These are phyloP conservation scores for Phytopythium ostracodes DNA, from an alignment of 352 stramenopile species.

Conservation along the genomic window DNA sequence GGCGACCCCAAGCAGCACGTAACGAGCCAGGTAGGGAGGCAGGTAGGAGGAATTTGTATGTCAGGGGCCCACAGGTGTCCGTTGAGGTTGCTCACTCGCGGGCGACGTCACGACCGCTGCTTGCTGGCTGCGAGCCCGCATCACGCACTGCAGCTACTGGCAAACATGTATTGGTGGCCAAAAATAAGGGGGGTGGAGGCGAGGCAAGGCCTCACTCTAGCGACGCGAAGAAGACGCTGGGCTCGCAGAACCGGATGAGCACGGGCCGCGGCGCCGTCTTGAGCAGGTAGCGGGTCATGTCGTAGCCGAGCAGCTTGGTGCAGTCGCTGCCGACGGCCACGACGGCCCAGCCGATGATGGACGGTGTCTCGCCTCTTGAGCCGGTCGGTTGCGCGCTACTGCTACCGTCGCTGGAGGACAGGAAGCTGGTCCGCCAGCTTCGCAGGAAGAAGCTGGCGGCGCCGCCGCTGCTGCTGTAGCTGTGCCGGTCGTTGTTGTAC, in stretches of 20 bases:
- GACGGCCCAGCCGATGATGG: slow-evolving; percentile 52
- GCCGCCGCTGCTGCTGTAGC: slow-evolving; percentile 30
- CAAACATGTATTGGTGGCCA: slow-evolving; percentile 1
- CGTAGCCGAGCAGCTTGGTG: slow-evolving; percentile 65
- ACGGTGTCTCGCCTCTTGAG: slow-evolving; percentile 20
- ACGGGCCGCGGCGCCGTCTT: slow-evolving; percentile 61
- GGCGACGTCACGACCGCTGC: too few relatives aligned
- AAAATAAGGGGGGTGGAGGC: not conserved
- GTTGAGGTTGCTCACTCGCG: not conserved
- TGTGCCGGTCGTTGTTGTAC: slow-evolving; percentile 40
- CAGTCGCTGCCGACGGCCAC: slow-evolving; percentile 68
- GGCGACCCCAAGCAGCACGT: not conserved
- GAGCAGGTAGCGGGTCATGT: slow-evolving; percentile 61
- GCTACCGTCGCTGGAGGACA: slow-evolving; percentile 12
- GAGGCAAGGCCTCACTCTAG: slow-evolving; percentile 15
- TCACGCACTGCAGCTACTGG: not conserved
- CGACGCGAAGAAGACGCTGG: slow-evolving; percentile 73
- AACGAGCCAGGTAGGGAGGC: not conserved
- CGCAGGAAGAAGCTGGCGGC: slow-evolving; percentile 6
- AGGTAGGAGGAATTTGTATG: too few relatives aligned
- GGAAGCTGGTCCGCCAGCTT: slow-evolving; percentile 18
- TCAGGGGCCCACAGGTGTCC: too few relatives aligned
- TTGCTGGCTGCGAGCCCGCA: not conserved
- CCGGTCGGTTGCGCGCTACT: slow-evolving; percentile 16
- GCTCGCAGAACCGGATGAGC: slow-evolving; percentile 70